phyloP scores from a whole-genome alignment of 495 filamentous ascomycete genomes.

The Gamarada debralockiae region DNA sequence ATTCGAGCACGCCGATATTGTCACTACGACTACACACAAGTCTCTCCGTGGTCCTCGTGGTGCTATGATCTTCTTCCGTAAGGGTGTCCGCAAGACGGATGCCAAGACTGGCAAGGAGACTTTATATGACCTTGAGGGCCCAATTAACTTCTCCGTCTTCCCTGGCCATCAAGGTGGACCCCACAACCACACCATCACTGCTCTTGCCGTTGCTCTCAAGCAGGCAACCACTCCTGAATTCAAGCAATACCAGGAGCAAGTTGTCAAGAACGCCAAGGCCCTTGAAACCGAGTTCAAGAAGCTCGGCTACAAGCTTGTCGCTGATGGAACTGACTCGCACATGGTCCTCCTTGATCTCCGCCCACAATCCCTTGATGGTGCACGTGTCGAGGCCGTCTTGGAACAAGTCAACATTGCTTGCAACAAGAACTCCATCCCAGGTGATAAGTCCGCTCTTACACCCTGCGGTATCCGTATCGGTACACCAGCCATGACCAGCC shows the following conservation, averaged over 20 bases:
- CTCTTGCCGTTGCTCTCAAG: constrained; percentile 92
- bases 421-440: constrained; percentile 99
- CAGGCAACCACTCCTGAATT: constrained; percentile 92
- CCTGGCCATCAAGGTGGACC: constrained; percentile 98
- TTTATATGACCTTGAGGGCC: constrained; percentile 88
- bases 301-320: constrained; percentile 88
- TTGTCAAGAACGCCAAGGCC: constrained; percentile 88
- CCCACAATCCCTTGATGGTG: constrained; percentile 76
- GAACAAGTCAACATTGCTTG: constrained; percentile 98
- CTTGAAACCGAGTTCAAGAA: constrained; percentile 76
- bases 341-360: constrained; percentile 96
- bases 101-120: constrained; percentile 87
- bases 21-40: constrained; percentile 99
- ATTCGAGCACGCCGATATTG: constrained; percentile 91
- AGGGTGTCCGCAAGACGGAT: constrained; percentile 85
- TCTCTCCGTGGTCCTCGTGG: constrained; percentile 96
- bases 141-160: constrained; percentile 99
- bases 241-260: constrained; percentile 92
- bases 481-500: constrained; percentile 93
- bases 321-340: constrained; percentile 95
- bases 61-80: constrained; percentile 99
- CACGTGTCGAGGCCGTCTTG: constrained; percentile 92
- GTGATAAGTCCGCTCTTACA: constrained; percentile 95
- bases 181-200: constrained; percentile 99
- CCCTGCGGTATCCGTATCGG: constrained; percentile 94